These are phyloP conservation scores for Xerocomus tenax DNA, from an alignment of 1,284 basidiomycete species.

Conservation along the genomic window DNA sequence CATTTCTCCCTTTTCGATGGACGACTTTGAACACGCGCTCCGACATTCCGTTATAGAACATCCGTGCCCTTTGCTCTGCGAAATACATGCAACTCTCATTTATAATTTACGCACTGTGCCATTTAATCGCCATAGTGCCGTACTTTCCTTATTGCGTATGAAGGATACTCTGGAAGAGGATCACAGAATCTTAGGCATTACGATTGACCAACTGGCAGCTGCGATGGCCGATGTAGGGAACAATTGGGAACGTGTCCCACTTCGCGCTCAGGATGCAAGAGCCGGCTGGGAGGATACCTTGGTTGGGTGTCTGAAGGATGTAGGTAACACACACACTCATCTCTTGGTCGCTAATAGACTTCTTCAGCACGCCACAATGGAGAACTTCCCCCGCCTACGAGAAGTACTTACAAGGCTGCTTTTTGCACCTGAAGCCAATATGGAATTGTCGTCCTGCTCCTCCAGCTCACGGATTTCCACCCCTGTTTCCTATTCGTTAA, in stretches of 20 bases:
- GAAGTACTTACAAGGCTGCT: constrained; percentile 69
- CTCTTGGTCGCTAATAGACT: constrained; percentile 13
- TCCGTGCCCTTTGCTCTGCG: constrained; percentile 71
- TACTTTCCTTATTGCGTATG: constrained; percentile 51
- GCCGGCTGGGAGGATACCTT: constrained; percentile 81
- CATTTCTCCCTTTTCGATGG: constrained; percentile 85
- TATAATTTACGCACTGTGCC: constrained; percentile 79
- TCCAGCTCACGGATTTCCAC: constrained; percentile 41
- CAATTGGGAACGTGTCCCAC: constrained; percentile 71
- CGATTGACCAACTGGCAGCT: constrained; percentile 49
- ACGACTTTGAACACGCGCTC: constrained; percentile 86
- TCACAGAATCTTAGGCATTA: constrained; percentile 44
- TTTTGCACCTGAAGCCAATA: constrained; percentile 48
- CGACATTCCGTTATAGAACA: constrained; percentile 67
- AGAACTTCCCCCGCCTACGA: constrained; percentile 68
- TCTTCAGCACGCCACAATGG: constrained; percentile 63
- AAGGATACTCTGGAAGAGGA: constrained; percentile 37
- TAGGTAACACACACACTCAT: constrained; percentile 35
- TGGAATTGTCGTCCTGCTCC: constrained; percentile 37
- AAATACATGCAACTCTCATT: constrained; percentile 83
- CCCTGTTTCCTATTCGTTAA: constrained; percentile 31
- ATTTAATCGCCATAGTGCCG: constrained; percentile 61
- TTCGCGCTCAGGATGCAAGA: constrained; percentile 56
- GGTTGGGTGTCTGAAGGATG: constrained; percentile 83
- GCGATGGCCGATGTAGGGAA: constrained; percentile 68